Base-by-base conservation (phyloP, 805 yeast genomes). In the Maudiozyma turicensis region DNA sequence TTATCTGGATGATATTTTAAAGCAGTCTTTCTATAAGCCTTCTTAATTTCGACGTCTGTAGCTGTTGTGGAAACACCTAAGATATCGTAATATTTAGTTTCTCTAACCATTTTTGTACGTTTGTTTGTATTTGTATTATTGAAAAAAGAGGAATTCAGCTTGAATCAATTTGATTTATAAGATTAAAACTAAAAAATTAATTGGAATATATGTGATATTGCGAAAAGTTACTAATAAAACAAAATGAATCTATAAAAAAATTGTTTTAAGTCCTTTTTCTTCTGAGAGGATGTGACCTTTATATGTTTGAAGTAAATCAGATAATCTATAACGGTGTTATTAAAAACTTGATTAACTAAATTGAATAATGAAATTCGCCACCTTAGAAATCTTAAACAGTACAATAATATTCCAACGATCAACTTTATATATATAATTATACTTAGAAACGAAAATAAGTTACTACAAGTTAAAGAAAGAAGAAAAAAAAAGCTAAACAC, bases 1-100 rank as follows among this genome's bases (percentile, higher is more conserved):
- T 85, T 85, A 71, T 85, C 95, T 55, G 95, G 95, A 66, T 85
- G 95, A 68, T 75, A 82, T 61, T 82, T 85, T 61, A 85, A 74
- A 15, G 95, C 95, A 41, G 85, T 77, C 60, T 82, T 77, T 76
- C 91, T 80, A 71, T 85, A 85, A 31, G 90, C 91, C 62, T 85
- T 85, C 68, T 84, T 85, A 65, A 85, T 78, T 69, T 84, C 88
- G 41, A 74, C 63, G 45, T 82, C 91, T 32, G 78, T 67, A 32
- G 91, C 91, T 47, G 73, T 74, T 47, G 84, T 79, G 11, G 84
- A 66, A 42, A 84, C 91, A 48, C 89, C 90, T 59, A 86, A 71
- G 29, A 76, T 65, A 61, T 85, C 93, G 69, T 86, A 86, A 54
- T 78, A 77, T 65, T 82, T 84, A 42, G 93, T 82, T 51, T 86